These are phyloP conservation scores for Mucor indicus DNA, from an alignment of 371 early-diverging fungal genomes.

Conservation along the genomic window DNA sequence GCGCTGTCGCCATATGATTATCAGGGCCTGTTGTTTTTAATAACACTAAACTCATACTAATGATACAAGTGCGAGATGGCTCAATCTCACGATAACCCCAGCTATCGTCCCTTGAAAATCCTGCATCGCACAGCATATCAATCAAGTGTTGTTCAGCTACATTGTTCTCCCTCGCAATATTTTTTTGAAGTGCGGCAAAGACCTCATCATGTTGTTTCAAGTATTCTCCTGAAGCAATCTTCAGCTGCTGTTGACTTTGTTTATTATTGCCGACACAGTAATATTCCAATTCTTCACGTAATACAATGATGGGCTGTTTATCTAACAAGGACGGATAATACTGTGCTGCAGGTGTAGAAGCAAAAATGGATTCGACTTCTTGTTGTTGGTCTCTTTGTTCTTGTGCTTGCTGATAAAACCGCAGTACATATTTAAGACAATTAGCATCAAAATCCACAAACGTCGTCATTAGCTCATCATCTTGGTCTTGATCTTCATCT, in stretches of 20 bases:
- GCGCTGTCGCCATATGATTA: constrained; percentile 74
- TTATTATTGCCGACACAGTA: constrained; percentile 45
- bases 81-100: constrained; percentile 82
- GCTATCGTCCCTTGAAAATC: constrained; percentile 67
- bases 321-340: constrained; percentile 55
- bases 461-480: constrained; percentile 43
- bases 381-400: constrained; percentile 15
- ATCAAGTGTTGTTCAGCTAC: constrained; percentile 82
- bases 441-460: constrained; percentile 56
- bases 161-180: constrained; percentile 69
- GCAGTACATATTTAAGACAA: constrained; percentile 49
- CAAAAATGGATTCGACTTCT: constrained; percentile 4
- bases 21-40: constrained; percentile 72
- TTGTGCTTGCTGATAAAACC: constrained; percentile 43
- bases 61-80: constrained; percentile 63
- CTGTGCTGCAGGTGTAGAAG: constrained; percentile 13
- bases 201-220: constrained; percentile 66
- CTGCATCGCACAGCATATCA: constrained; percentile 85
- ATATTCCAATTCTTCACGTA: constrained; percentile 64
- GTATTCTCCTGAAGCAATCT: constrained; percentile 61
- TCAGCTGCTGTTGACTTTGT: constrained; percentile 41
- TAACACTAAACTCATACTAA: constrained; percentile 70
- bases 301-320: constrained; percentile 65
- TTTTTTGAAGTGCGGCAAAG: constrained; percentile 76
- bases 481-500: constrained; percentile 45